Base-by-base conservation (phyloP, 1,284 basidiomycete genomes). In the Phylloboletellus chloephorus region DNA sequence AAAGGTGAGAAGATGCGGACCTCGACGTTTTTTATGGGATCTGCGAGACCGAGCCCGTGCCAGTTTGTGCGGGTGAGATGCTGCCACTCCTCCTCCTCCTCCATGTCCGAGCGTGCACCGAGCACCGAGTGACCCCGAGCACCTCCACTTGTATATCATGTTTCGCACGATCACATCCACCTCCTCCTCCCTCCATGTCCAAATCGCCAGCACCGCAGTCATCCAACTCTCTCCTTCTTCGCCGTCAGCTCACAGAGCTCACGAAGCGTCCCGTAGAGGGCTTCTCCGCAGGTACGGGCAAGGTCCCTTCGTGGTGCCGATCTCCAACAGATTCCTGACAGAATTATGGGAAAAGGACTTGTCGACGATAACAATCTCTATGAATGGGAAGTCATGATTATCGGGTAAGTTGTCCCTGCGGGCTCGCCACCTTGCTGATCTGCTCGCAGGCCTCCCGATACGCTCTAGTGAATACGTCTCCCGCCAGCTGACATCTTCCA, bases 351-450 rank as follows among this genome's bases (percentile, higher is more conserved):
- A 46, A 49, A 56, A 89, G 87, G 94, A 24, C 79, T 97, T 40
- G 90, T 93, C 29, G 90, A 95, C 60, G 93, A 96, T 50, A 78
- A 82, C 65, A 93, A 96, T 67, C 69, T 96, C 11, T 88, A 86
- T 43, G 91, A 95, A 68, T 97, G 92, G 93, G 88, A 93, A 50
- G 76, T 96, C 57, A 73, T 93, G 57, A 83, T 95, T 51, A 93
- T 95, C 58, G 91, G 91, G 91, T 92, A 49, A 53, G 83, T 71
- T 23, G 39, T 34, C 39, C 39, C 5, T 41, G 17, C 28, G 30
- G 15, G 26, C 22, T 47, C 30, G 19, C 31, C 37, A 13, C 41
- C 31, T 40, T 31, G 28, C 54, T 61, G 52, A 58, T 53, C 46
- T 33, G 49, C 36, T 46, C 41, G 13, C 50, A 94, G 91, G 10